phyloP scores from a whole-genome alignment of 208 protist genomes.

The Vickermania spadyakhi region DNA sequence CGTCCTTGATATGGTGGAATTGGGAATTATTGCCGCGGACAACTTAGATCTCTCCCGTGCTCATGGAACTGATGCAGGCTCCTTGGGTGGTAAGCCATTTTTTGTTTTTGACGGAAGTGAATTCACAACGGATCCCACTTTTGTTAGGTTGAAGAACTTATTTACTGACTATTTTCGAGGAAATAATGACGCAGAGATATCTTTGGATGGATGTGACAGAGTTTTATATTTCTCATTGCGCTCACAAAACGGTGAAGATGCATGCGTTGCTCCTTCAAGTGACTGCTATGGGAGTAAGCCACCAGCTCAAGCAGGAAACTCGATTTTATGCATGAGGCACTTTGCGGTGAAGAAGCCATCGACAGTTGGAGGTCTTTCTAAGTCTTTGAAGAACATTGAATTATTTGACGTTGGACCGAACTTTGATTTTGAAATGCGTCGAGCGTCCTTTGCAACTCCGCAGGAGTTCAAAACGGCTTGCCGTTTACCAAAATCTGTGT shows the following conservation, averaged over 20 bases:
- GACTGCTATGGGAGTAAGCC: constrained; percentile 61
- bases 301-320: constrained; percentile 33
- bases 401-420: constrained; percentile 79
- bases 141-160: constrained; percentile 72
- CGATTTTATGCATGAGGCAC: constrained; percentile 75
- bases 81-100: constrained; percentile 70
- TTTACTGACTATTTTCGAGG: constrained; percentile 84
- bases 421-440: constrained; percentile 73
- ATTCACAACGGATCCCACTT: constrained; percentile 56
- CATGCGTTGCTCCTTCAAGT: constrained; percentile 53
- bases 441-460: constrained; percentile 59
- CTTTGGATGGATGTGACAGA: constrained; percentile 71
- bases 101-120: constrained; percentile 84
- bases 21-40: constrained; percentile 73
- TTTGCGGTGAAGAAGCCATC: constrained; percentile 70
- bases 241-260: constrained; percentile 62
- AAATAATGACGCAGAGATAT: constrained; percentile 44
- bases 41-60: constrained; percentile 49
- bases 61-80: constrained; percentile 41
- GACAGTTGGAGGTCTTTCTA: constrained; percentile 22
- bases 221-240: constrained; percentile 72
- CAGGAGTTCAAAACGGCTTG: constrained; percentile 76
- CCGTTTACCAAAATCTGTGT: constrained; percentile 36
- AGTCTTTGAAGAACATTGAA: constrained; percentile 40
- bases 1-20: constrained; percentile 85